Base-by-base conservation (phyloP, 2,329 filamentous ascomycete genomes). In the Pyrenophora graminea region DNA sequence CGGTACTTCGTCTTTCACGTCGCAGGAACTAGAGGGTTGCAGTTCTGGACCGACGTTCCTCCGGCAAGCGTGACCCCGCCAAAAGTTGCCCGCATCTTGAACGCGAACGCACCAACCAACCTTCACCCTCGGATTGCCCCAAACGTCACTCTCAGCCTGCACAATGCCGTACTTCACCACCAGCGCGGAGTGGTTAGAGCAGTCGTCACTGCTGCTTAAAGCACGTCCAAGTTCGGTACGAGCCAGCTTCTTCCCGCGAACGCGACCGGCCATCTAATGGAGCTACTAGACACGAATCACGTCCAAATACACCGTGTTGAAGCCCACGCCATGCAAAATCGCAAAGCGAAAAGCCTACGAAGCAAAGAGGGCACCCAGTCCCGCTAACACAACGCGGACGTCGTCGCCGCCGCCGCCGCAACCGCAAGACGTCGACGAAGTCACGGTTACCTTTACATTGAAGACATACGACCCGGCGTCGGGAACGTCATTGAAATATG, bases 141-240 rank as follows among this genome's bases (percentile, higher is more conserved):
- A 58, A 39, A 44, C 39, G 43, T 42, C 54, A 41, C 31, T 4
- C 45, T 44, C 48, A 51, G 39, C 27, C 17, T 21, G 5, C 58
- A 65, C 52, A 50, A 96, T 96, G 92, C 87, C 89, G 2, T 86
- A 89, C 72, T 85, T 96, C 71, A 79, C 82, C 44, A 91, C 90
- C 51, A 89, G 89, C 74, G 87, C 96, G 76, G 88, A 92, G 77
- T 99, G 91, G 89, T 89, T 97, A 62, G 86, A 88, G 66, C 89
- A 97, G 75, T 96, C 93, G 12, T 80, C 86, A 15, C 85, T 92
- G 54, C 86, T 99, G 51, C 80, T 99, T 47, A 85, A 94, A 76
- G 93, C 94, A 48, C 86, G 90, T 40, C 94, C 94, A 3, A 84
- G 84, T 30, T 91, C 89, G 34, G 93, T 96, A 84, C 58, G 84